Conservation (phyloP, 768 basidiomycete species). For the Candolleomyces aberdarensis region DNA sequence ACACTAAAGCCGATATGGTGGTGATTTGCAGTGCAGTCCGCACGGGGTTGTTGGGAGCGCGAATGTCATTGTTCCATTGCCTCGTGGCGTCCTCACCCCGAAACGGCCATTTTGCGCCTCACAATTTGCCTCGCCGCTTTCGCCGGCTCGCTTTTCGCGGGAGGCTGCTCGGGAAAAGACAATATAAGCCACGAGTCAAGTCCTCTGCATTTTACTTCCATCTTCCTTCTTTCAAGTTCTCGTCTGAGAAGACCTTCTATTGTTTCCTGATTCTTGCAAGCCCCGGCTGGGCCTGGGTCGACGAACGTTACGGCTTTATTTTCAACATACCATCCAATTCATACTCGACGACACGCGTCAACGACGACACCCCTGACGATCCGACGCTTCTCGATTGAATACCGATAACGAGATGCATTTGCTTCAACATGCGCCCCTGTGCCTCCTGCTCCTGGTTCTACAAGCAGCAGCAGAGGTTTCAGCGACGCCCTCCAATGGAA, state of each 20-base stretch:
- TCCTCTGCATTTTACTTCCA: background rate
- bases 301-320: background rate
- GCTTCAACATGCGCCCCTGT: constrained; percentile 29
- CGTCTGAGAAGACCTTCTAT: background rate
- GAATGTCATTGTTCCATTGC: background rate
- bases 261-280: no score
- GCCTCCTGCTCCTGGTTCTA: constrained; percentile 33
- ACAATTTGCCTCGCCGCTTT: background rate
- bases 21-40: no score
- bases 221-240: constrained; percentile 13
- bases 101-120: background rate
- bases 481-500: constrained; percentile 3
- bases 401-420: constrained; percentile 18
- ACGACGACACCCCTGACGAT: background rate
- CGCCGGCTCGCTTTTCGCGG: background rate
- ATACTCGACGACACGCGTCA: background rate
- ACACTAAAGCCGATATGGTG: no score
- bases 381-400: background rate
- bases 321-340: background rate
- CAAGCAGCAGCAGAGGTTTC: constrained; percentile 19
- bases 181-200: background rate
- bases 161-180: background rate
- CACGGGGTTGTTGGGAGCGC: background rate
- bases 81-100: background rate
- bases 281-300: constrained; percentile 7